Base-by-base conservation (phyloP, 2,329 filamentous ascomycete species). In the Tolypocladium cylindrosporum region DNA sequence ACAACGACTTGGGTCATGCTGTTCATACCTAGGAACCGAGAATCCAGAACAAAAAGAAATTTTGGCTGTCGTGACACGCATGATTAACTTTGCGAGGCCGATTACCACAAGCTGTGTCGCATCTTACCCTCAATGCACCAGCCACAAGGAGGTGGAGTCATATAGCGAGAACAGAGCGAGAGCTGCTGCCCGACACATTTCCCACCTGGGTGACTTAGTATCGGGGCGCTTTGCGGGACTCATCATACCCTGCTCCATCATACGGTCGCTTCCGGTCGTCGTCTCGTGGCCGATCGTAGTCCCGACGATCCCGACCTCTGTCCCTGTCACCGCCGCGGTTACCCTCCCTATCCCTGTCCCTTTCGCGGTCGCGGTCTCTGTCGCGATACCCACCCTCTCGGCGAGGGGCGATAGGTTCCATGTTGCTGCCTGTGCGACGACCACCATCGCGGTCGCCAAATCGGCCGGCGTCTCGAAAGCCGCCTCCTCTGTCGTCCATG, bases 181-280 rank as follows among this genome's bases (percentile, higher is more conserved):
- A 39, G n/a, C 27, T 45, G 55, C 57, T 56, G 58, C 55, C 54
- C 55, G 52, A 55, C 58, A 55, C 48, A 39, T 55, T 41, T 19
- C 37, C 40, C 34, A 43, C 14, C 19, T 45, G 39, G 34, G 42
- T 37, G 56, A 10, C 52, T 76, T 77, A 86, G 74, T 87, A 87
- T 62, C 84, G 82, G 62, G 84, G 83, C 61, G 86, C 69, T 72
- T 87, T 87, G 59, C 82, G 74, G 55, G 84, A 82, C 72, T 96
- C 92, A 69, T 96, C 91, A 75, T 92, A 87, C 63, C 84, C 82
- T 70, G 86, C 86, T 68, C 88, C 88, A 56, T 95, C 91, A 73
- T 89, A 91, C 56, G 85, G 80, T 70, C 87, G 84, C 79, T 89
- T 82, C 70, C 83, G 74, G 63, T 83, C 81, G 64, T 85, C 82